Base-by-base conservation (phyloP, 2,329 filamentous ascomycete genomes). In the Colletotrichum paranaense region DNA sequence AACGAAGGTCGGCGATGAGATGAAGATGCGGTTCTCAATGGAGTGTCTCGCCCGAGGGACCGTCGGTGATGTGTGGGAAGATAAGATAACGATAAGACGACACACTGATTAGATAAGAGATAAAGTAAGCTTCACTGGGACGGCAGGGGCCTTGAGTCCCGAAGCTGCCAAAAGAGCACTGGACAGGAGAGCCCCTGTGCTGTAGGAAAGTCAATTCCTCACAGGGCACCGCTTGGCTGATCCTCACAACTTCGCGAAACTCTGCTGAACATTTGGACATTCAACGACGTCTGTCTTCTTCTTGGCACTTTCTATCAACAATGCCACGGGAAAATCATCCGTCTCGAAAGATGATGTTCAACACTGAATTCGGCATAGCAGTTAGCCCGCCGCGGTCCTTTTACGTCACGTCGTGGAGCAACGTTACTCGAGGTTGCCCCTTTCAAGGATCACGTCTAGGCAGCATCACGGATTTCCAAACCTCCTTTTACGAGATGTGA, bases 201-300 rank as follows among this genome's bases (percentile, higher is more conserved):
- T 28, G 16, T 24, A 4, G 26, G 32, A 57, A 66, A 69, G 49
- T 69, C 66, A 55, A 53, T 60, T 56, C 28, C 57, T 35, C 55
- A 32, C 46, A 30, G 66, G 59, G 53, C 55, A 58, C 53, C n/a
- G 22, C 53, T 59, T 32, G 69, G 55, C 38, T 60, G 16, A 12
- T 38, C 53, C 38, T n/a, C 38, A 14, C 22, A n/a, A 26, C 19
- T 66, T 32, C 24, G 24, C 12, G 19, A 57, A 66, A 70, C 60
- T 66, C 62, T 73, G 67, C 49, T 65, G 55, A 73, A 55, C 55
- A 56, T 62, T 52, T 8, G 11, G 53, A 65, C 52, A 22, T 65
- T 11, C 12, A 38, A 55, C 28, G 46, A 55, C 46, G 6, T 9
- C 32, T 26, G 32, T 38, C 57, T 42, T 24, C 24, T 19, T 24